Percentiles rank a stretch among this genome's conserved stretches.
phyloP scores from a whole-genome alignment of 2,329 filamentous ascomycete genomes.

The Pseudocercospora crystallina region DNA sequence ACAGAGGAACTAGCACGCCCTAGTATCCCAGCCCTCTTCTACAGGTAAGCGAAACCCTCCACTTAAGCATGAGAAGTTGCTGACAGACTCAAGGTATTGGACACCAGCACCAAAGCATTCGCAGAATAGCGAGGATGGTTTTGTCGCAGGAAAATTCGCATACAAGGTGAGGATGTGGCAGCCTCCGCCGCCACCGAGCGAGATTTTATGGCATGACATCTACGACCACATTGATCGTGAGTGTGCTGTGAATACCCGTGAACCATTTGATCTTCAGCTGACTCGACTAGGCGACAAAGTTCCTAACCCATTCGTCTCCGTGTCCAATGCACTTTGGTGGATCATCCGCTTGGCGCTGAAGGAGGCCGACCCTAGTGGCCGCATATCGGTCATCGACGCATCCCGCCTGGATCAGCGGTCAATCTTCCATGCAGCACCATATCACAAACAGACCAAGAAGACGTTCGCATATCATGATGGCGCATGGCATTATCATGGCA shows the following conservation, averaged over 20 bases:
- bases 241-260: background rate
- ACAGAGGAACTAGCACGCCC: too few relatives aligned
- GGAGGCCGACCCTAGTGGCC: conserved; percentile 4
- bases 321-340: conserved; percentile 15
- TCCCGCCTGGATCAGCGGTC: background rate
- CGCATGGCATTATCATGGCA: conserved; percentile 13
- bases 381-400: conserved; percentile 18
- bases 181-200: background rate
- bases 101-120: background rate
- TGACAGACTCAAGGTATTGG: background rate
- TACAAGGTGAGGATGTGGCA: too few relatives aligned
- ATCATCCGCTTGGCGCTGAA: conserved; percentile 12
- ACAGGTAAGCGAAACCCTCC: too few relatives aligned
- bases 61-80: too few relatives aligned
- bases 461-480: background rate
- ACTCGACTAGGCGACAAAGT: background rate
- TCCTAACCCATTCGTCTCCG: conserved; percentile 14
- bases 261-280: background rate
- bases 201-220: background rate
- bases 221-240: conserved; percentile 2
- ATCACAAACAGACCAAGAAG: conserved; percentile 8
- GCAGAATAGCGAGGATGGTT: background rate
- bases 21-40: too few relatives aligned
- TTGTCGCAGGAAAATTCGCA: conserved; percentile 1
- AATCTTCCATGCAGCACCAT: conserved; percentile 11